phyloP scores from a whole-genome alignment of 306 rosid species.

The Astragalus glycyphyllos region DNA sequence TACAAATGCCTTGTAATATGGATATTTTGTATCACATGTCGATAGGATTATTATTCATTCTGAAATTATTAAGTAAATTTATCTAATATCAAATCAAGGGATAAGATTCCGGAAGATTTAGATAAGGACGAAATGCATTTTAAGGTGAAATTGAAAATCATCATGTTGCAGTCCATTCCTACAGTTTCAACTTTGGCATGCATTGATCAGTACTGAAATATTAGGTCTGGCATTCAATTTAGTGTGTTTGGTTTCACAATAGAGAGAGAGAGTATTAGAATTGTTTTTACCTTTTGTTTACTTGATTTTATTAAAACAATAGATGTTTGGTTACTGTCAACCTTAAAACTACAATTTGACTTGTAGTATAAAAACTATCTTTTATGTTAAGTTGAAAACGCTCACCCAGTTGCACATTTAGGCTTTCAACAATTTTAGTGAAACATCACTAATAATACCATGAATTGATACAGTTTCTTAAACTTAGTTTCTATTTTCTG shows the following conservation, averaged over 20 bases:
- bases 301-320: too few species aligned
- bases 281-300: too few species aligned
- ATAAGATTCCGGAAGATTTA: background rate
- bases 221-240: background rate
- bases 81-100: conserved; percentile 5
- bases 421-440: background rate
- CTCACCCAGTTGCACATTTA: background rate
- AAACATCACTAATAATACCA: background rate
- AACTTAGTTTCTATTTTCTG: conserved; percentile 1
- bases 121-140: background rate
- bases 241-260: too few species aligned
- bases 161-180: too few species aligned
- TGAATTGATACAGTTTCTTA: background rate
- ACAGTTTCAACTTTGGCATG: conserved; percentile 33
- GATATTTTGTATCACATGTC: background rate
- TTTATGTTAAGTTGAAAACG: too few species aligned
- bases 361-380: too few species aligned
- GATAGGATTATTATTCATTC: background rate
- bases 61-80: background rate
- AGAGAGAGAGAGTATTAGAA: too few species aligned
- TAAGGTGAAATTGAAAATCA: conserved; percentile 1
- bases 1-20: background rate
- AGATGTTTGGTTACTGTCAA: too few species aligned
- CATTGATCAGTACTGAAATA: conserved; percentile 4
- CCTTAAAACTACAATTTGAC: too few species aligned